Evolutionary conservation across 2,329 filamentous ascomycete genomes (phyloP), one percentile per base, ranked within the genome.

Genomic region (Xylariaceae sp.): DNA sequence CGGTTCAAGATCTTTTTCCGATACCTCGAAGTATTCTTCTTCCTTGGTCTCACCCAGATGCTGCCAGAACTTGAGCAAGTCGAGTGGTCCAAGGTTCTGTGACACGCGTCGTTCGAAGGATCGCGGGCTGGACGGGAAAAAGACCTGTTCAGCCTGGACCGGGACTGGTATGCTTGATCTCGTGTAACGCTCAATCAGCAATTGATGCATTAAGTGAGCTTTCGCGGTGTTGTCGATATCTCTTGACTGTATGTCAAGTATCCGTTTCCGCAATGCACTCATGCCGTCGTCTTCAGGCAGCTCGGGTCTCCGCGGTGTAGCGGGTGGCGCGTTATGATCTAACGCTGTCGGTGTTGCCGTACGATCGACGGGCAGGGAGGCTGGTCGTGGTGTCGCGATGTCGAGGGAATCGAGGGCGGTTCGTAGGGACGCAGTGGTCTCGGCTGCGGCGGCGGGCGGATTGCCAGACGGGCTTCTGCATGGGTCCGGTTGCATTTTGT

Each of bases 261-360:
- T 90, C 54, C 81, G 81, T 55, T 72, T 76, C 59, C 89, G 77
- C 59, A 92, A 67, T 47, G 71, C 68, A 15, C 78, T 75, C 85
- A 89, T 91, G 40, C 89, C 89, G 73, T 94, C 89, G 62, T 92
- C 86, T 63, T 86, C 89, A 1, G 88, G 87, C 38, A 90, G 65
- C 38, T 64, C 52, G 41, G 59, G 55, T 36, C 54, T 12, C 15
- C 33, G 33, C 33, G 33, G 33, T 4, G 33, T 15, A 27, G 4
- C 7, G 22, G 7, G 22, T 27, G 22, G 22, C 4, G 22, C 22
- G 7, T 27, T 27, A 7, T 27, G 4, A 5, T 27, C 22, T 27
- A 27, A 27, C 4, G 22, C 4, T 7, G 22, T 27, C 22, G 22
- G 22, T 27, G 22, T 36, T 36, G 33, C 38, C 27, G 38, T 41